Evolutionary conservation across 2,329 filamentous ascomycete species (phyloP), one percentile per base, ranked within the genome.

Genomic region (Fusarium xylarioides): DNA sequence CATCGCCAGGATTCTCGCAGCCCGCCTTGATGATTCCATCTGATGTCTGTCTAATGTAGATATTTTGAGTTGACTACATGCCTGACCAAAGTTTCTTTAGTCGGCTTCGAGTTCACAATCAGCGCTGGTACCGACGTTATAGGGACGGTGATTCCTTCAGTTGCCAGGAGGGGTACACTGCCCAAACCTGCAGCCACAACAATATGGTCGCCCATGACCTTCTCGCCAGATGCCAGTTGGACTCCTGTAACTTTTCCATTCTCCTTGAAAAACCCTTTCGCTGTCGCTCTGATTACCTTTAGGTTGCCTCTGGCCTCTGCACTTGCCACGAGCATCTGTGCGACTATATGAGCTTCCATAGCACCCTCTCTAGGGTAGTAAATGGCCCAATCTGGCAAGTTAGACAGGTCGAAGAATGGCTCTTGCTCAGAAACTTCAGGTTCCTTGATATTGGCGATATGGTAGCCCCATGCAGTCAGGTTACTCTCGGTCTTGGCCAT

Each of bases 171-270:
- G 21, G 63, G 30, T 1, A 68, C 46, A 11, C 28, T 71, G 3
- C 71, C 71, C 7, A 74, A 15, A 1, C 71, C 71, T 5, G 71
- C 71, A 14, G 71, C 71, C 14, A 74, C 63, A 4, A 74, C 54
- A 11, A 74, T 4, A 9, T 74, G 63, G 23, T 71, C 28, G 1
- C 57, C 58, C 5, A 34, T 15, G 0, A 68, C 26, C 9, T 65
- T 44, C 9, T 56, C 38, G 0, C 55, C 71, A 14, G 67, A 62
- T 30, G 43, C n/a, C 4, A 74, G 26, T 3, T 43, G 6, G 1
- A 74, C 56, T 15, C 71, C 71, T 16, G 23, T 15, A 8, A 60
- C 5, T 8, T 18, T 32, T 0, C 37, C 40, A 7, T 40, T n/a
- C 3, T 3, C 43, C 9, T 46, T 71, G 1, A 4, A 19, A 30